Evolutionary conservation across 257 asterid species (phyloP).

Genomic region (Mitragyna speciosa): DNA sequence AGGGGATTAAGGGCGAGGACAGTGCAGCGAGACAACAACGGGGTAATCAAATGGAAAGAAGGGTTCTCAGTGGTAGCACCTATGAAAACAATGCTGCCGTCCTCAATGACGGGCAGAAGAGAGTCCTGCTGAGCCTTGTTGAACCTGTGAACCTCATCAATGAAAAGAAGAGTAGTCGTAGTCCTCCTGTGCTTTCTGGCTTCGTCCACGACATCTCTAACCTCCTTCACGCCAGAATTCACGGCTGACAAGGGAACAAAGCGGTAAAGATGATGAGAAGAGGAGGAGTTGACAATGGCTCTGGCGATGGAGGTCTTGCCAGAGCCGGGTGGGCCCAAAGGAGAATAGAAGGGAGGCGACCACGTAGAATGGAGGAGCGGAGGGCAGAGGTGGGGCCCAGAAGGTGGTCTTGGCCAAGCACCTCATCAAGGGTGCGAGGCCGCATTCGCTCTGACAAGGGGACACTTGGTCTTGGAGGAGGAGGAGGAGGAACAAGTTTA

Average conservation of each 20-base stretch:
- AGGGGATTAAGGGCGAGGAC: constrained; percentile 61
- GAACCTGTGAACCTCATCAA: constrained; percentile 92
- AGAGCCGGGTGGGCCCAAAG: constrained; percentile 91
- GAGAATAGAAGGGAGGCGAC: constrained; percentile 68
- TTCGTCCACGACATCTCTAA: constrained; percentile 69
- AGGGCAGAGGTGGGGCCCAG: constrained; percentile 53
- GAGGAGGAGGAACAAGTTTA: constrained; percentile 24
- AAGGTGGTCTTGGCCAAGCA: constrained; percentile 83
- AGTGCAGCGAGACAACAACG: constrained; percentile 75
- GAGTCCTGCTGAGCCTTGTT: constrained; percentile 91
- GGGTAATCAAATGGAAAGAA: constrained; percentile 77
- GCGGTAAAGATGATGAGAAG: constrained; percentile 25
- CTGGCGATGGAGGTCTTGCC: constrained; percentile 87
- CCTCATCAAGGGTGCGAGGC: constrained; percentile 68
- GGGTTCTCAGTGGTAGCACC: constrained; percentile 98
- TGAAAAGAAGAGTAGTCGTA: constrained; percentile 60
- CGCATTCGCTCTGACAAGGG: constrained; percentile 81
- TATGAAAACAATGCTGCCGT: constrained; percentile 73
- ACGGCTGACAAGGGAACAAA: constrained; percentile 75
- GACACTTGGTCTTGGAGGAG: constrained; percentile 30
- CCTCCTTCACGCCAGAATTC: constrained; percentile 81
- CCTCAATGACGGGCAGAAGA: constrained; percentile 80
- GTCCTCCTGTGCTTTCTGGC: constrained; percentile 39
- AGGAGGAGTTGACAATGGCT: constrained; percentile 51
- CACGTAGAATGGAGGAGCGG: constrained; percentile 43